phyloP scores from a whole-genome alignment of 2,329 filamentous ascomycete species.

The Arachnomyces sp. region DNA sequence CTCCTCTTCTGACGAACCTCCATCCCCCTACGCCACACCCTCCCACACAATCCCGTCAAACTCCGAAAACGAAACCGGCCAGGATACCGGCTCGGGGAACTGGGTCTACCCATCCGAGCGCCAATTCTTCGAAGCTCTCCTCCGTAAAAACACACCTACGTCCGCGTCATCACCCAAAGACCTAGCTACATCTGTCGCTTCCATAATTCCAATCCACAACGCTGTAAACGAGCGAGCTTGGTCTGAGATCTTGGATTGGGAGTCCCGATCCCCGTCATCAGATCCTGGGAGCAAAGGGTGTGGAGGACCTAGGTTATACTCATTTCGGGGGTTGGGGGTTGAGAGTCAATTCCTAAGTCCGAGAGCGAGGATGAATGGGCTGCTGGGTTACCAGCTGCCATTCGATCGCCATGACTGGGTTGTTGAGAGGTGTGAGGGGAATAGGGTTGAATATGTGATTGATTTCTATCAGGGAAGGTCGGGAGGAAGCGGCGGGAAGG shows the following conservation, averaged over 20 bases:
- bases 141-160: slow-evolving; percentile 72
- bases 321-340: slow-evolving; percentile 61
- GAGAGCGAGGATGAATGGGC: slow-evolving; percentile 70
- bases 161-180: slow-evolving; percentile 33
- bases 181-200: slow-evolving; percentile 67
- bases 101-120: slow-evolving; percentile 97
- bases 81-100: slow-evolving; percentile 64
- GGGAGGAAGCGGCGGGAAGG: slow-evolving; percentile 25
- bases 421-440: slow-evolving; percentile 74
- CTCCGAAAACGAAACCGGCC: slow-evolving; percentile 68
- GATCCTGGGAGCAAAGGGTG: slow-evolving; percentile 57
- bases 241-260: slow-evolving; percentile 86
- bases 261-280: slow-evolving; percentile 55
- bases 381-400: slow-evolving; percentile 80
- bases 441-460: slow-evolving; percentile 84
- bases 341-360: slow-evolving; percentile 61
- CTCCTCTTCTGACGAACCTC: slow-evolving; percentile 16
- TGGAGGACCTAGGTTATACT: slow-evolving; percentile 72
- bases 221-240: slow-evolving; percentile 96
- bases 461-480: slow-evolving; percentile 84
- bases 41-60: slow-evolving; percentile 53
- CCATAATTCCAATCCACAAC: slow-evolving; percentile 95
- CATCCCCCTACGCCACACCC: slow-evolving; percentile 24
- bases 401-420: slow-evolving; percentile 98
- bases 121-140: slow-evolving; percentile 97